phyloP scores from a whole-genome alignment of 352 stramenopile genomes.

The Globisporangium middletonii region DNA sequence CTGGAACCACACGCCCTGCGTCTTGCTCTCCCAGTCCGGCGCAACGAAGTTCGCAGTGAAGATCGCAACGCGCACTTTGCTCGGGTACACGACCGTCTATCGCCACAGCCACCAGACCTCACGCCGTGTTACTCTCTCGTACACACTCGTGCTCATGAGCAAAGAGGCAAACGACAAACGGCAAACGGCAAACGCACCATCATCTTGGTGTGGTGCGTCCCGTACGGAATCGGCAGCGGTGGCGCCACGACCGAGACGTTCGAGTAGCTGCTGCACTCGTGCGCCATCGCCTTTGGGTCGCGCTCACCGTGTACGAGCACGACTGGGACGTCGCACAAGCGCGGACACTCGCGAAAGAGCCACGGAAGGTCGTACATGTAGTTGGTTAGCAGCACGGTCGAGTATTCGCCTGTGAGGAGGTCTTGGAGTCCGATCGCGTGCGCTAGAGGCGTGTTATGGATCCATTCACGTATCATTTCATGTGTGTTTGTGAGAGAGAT shows the following conservation, averaged over 20 bases:
- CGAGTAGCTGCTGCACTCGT: conserved; percentile 43
- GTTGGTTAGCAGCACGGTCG: conserved; percentile 63
- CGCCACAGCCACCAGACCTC: background rate
- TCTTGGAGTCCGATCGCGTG: conserved; percentile 34
- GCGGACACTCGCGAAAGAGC: conserved; percentile 59
- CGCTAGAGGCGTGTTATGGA: conserved; percentile 15
- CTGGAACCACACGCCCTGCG: conserved; percentile 77
- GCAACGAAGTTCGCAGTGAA: conserved; percentile 85
- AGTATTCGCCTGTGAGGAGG: conserved; percentile 55
- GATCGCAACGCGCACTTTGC: conserved; percentile 69
- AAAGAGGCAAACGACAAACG: too few relatives aligned
- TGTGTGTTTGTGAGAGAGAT: too few relatives aligned
- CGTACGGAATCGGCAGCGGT: conserved; percentile 72
- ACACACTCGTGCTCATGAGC: too few relatives aligned
- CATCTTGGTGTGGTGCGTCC: conserved; percentile 87
- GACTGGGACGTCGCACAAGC: conserved; percentile 54
- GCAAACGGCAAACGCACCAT: conserved; percentile 18
- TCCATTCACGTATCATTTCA: too few relatives aligned
- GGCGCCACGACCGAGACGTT: conserved; percentile 66
- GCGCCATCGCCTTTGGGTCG: conserved; percentile 44
- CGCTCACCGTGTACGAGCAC: conserved; percentile 75
- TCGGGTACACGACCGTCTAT: conserved; percentile 48
- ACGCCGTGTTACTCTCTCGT: background rate
- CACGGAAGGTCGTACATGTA: conserved; percentile 79
- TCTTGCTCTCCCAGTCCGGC: conserved; percentile 81